A percentile compares a stretch with the other conserved stretches of the same genome.
Evolutionary conservation across 1,284 basidiomycete species (phyloP).

Genomic region (Porphyrellus sp.): DNA sequence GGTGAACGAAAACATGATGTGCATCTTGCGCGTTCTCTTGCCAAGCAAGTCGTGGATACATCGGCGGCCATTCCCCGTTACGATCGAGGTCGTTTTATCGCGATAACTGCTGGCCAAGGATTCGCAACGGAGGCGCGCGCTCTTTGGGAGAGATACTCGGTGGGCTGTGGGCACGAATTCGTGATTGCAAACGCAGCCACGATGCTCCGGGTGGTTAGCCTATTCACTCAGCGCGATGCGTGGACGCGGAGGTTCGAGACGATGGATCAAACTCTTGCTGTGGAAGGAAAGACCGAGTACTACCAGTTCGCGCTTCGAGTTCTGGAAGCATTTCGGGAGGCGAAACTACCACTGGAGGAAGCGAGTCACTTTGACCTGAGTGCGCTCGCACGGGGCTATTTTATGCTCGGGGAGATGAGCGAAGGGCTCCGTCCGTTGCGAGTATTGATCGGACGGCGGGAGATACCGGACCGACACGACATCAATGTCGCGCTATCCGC

Average conservation of each 20-base stretch:
- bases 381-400: conserved; percentile 58
- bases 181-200: conserved; percentile 46
- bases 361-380: conserved; percentile 54
- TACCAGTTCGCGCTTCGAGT: conserved; percentile 46
- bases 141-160: conserved; percentile 56
- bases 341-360: conserved; percentile 45
- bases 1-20: conserved; percentile 37
- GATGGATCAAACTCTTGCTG: neutral
- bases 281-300: conserved; percentile 15
- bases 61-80: conserved; percentile 41
- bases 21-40: conserved; percentile 44
- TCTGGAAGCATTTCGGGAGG: conserved; percentile 41
- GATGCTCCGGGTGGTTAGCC: conserved; percentile 55
- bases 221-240: conserved; percentile 42
- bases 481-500: conserved; percentile 59
- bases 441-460: conserved; percentile 44
- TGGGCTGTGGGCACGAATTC: conserved; percentile 39
- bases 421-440: conserved; percentile 50
- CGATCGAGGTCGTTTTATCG: conserved; percentile 48
- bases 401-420: conserved; percentile 50
- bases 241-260: conserved; percentile 15
- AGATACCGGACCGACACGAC: conserved; percentile 59
- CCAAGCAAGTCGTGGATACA: conserved; percentile 44
- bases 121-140: conserved; percentile 45
- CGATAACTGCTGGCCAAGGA: conserved; percentile 44